Conservation (phyloP, 345 rosid genomes). For the Citrus sinensis region DVS_A1.0 CM039161.1:2595001-2595500, state of each 20-base stretch:
- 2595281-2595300: constrained; percentile 93
- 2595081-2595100: constrained; percentile 91
- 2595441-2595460: not conserved
- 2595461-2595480: not conserved
- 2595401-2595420: constrained; percentile 87
- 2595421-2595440: constrained; percentile 45
- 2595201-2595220: constrained; percentile 76
- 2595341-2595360: constrained; percentile 57
- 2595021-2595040: constrained; percentile 77
- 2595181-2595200: constrained; percentile 66
- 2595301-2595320: constrained; percentile 35
- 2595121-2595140: constrained; percentile 50
- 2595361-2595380: constrained; percentile 88
- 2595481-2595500: not conserved
- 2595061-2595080: constrained; percentile 80
- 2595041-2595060: constrained; percentile 97
- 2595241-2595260: constrained; percentile 88
- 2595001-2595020: constrained; percentile 49
- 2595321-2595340: constrained; percentile 35
- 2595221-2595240: constrained; percentile 65
- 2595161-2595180: constrained; percentile 49
- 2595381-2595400: constrained; percentile 80
- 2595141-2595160: constrained; percentile 65
- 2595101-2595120: constrained; percentile 90
- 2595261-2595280: constrained; percentile 96